These are phyloP conservation scores for Melanopsichium pennsylvanicum DNA, from an alignment of 1,284 basidiomycete genomes.

Conservation along the genomic window DNA sequence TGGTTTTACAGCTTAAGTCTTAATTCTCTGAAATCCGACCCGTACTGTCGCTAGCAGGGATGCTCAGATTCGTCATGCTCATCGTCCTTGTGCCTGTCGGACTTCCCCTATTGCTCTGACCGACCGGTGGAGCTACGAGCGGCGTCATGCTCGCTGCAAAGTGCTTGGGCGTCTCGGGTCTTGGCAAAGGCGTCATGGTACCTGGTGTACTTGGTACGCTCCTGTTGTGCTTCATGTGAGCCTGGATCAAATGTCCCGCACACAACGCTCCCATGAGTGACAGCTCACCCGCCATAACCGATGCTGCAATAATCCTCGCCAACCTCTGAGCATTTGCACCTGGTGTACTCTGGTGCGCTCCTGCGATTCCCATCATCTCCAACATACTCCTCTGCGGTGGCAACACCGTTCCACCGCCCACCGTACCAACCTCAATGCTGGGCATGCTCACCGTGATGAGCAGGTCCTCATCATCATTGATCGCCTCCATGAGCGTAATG, in stretches of 20 bases:
- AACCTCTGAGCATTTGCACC: slow-evolving; percentile 64
- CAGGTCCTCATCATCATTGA: slow-evolving; percentile 87
- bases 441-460: slow-evolving; percentile 69
- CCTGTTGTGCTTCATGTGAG: slow-evolving; percentile 66
- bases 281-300: slow-evolving; percentile 65
- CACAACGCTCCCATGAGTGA: slow-evolving; percentile 62
- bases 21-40: slow-evolving; percentile 10
- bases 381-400: slow-evolving; percentile 62
- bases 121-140: slow-evolving; percentile 53
- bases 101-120: slow-evolving; percentile 27
- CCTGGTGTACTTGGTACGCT: slow-evolving; percentile 62
- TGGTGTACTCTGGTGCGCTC: slow-evolving; percentile 57
- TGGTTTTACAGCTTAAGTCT: no score
- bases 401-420: slow-evolving; percentile 84
- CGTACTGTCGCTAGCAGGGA: slow-evolving; percentile 36
- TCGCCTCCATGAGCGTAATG: slow-evolving; percentile 97
- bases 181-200: slow-evolving; percentile 53
- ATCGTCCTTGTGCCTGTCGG: slow-evolving; percentile 37
- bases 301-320: slow-evolving; percentile 63
- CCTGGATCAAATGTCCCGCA: slow-evolving; percentile 64
- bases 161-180: slow-evolving; percentile 56
- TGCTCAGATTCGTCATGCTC: slow-evolving; percentile 36
- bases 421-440: slow-evolving; percentile 71
- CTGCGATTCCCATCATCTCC: slow-evolving; percentile 63
- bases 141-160: slow-evolving; percentile 59